A percentile compares a stretch with the other conserved stretches of the same genome.
Evolutionary conservation across 805 yeast species (phyloP).

Genomic region (Torulaspora maleeae): DNA sequence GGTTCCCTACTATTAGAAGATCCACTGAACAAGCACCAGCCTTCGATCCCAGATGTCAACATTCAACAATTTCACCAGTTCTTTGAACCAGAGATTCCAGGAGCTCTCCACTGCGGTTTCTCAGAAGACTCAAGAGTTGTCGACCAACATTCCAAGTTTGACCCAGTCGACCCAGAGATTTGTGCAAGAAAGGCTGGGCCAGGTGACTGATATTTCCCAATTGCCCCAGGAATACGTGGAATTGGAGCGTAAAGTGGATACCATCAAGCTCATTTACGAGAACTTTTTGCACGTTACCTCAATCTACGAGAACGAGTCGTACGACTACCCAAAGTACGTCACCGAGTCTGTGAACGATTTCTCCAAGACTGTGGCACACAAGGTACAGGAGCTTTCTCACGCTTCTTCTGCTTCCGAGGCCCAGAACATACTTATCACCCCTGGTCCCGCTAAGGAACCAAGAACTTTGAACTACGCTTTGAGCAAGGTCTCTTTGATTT

Average conservation of each 20-base stretch:
- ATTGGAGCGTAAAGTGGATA: slow-evolving; percentile 68
- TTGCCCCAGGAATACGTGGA: slow-evolving; percentile 77
- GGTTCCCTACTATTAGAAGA: background rate
- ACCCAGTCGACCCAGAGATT: slow-evolving; percentile 78
- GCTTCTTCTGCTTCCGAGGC: slow-evolving; percentile 80
- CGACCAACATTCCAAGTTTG: slow-evolving; percentile 59
- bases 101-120: slow-evolving; percentile 32
- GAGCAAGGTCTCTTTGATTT: slow-evolving; percentile 62
- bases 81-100: slow-evolving; percentile 30
- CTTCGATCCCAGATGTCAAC: slow-evolving; percentile 14
- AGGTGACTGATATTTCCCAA: slow-evolving; percentile 77
- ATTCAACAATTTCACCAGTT: slow-evolving; percentile 28
- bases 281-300: slow-evolving; percentile 50
- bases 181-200: slow-evolving; percentile 75
- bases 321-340: slow-evolving; percentile 73
- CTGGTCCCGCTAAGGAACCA: slow-evolving; percentile 47
- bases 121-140: slow-evolving; percentile 39
- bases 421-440: slow-evolving; percentile 59
- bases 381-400: slow-evolving; percentile 61
- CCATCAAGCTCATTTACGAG: slow-evolving; percentile 62
- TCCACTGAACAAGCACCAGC: background rate
- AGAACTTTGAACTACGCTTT: slow-evolving; percentile 81
- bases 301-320: slow-evolving; percentile 66
- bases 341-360: slow-evolving; percentile 73
- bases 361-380: slow-evolving; percentile 57